Percentiles rank a stretch among this genome's conserved stretches.
Evolutionary conservation across 371 early-diverging fungal genomes (phyloP).

Genomic region (Rhizopus stolonifer): DNA sequence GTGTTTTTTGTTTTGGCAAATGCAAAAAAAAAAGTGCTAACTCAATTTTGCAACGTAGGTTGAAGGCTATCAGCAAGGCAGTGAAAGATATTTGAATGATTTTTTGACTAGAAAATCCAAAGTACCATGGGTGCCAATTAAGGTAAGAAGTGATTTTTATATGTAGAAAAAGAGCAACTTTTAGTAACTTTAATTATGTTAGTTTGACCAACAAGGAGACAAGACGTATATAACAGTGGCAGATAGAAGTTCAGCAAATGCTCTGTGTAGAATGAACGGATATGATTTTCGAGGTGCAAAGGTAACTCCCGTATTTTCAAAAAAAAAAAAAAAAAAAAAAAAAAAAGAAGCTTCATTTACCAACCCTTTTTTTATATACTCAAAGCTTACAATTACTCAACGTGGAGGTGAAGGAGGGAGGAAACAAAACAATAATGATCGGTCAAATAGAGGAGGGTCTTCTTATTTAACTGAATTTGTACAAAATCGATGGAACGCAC

Average conservation of each 20-base stretch:
- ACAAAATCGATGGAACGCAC: slow-evolving; percentile 48
- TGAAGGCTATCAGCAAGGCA: slow-evolving; percentile 31
- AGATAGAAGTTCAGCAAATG: slow-evolving; percentile 19
- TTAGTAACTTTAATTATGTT: not conserved
- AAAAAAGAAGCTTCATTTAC: too few relatives aligned
- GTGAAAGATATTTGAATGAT: slow-evolving; percentile 33
- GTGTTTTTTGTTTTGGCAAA: not conserved
- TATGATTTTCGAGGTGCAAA: slow-evolving; percentile 21
- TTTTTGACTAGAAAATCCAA: slow-evolving; percentile 42
- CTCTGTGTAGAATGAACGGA: slow-evolving; percentile 29
- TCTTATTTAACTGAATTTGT: slow-evolving; percentile 37
- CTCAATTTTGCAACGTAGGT: slow-evolving; percentile 20
- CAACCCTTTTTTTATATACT: too few relatives aligned
- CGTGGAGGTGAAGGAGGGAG: not conserved
- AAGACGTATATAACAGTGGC: slow-evolving; percentile 28
- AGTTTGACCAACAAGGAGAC: slow-evolving; percentile 18
- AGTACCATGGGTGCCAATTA: slow-evolving; percentile 34
- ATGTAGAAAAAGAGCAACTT: not conserved
- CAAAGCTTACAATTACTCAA: not conserved
- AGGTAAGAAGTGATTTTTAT: slow-evolving; percentile 22
- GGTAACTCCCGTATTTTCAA: slow-evolving; percentile 8
- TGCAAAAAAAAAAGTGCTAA: not conserved
- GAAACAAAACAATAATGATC: not conserved
- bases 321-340: not conserved
- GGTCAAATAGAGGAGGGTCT: slow-evolving; percentile 4